Base-by-base conservation (phyloP, 441 rosid species). In the Cnidoscolus chayamansa region DNA sequence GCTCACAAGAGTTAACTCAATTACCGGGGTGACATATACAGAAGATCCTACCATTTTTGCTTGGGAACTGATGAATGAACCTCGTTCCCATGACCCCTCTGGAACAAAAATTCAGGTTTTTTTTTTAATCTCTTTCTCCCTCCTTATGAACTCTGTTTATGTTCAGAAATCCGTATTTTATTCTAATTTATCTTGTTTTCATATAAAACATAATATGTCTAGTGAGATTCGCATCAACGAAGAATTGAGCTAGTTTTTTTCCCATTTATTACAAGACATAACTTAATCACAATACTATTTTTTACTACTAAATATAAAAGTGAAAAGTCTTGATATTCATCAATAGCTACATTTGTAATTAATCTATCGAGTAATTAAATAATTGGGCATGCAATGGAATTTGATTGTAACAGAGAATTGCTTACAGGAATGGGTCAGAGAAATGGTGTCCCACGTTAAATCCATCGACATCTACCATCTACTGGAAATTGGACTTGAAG, bases 51-150 rank as follows among this genome's bases (percentile, higher is more conserved):
- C 92, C 9, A 84, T 89, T 58, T 86, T 89, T 85, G 87, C 92
- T 9, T 89, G 94, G 94, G 94, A 89, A 81, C 84, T 89, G 25
- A 89, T 89, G 81, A 89, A 89, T 62, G 92, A 89, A 67, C 92
- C 92, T 58, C 84, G 88, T 66, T 88, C 89, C 48, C 37, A 63
- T 12, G 79, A 87, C 70, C 25, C 82, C 50, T 80, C 87, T 65
- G 97, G 90, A 54, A 76, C 76, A 1, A 53, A 49, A 30, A 15
- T 80, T 58, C 83, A 80, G 78, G 80, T 76, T 0, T 53, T 10
- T 10, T 0, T 25, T 25, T 25, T 25, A 25, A 25, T 25, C 25
- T 25, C 25, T 25, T 25, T 25, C 25, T 10, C 7, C 74, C 5
- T 60, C 1, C 55, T 12, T 25, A 25, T 25, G 25, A 25, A 25